Percentiles rank a stretch among this genome's conserved stretches.
These are phyloP conservation scores for Dactylorhiza incarnata DNA, from an alignment of 106 monocot species.

Conservation along the genomic window DNA sequence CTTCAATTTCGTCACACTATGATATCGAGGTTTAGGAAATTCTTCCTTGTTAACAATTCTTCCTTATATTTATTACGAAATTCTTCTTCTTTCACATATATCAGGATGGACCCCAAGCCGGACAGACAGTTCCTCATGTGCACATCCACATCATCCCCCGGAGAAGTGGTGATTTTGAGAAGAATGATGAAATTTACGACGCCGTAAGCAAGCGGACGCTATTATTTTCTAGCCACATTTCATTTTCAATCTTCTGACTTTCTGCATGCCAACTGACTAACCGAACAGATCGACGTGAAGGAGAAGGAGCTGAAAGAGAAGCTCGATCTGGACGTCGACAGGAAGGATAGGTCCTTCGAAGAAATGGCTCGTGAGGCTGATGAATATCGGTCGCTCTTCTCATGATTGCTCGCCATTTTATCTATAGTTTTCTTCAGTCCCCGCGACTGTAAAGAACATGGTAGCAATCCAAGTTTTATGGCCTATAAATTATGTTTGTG, in stretches of 20 bases:
- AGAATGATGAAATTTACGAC: conserved; percentile 95
- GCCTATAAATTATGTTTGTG: neutral
- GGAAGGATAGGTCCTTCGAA: conserved; percentile 59
- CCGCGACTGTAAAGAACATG: neutral
- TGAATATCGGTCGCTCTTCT: conserved; percentile 66
- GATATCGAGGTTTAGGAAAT: too few species aligned
- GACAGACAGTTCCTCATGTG: conserved; percentile 92
- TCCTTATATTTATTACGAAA: neutral
- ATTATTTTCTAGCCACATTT: neutral
- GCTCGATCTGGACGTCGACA: conserved; percentile 72
- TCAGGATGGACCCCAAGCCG: conserved; percentile 92
- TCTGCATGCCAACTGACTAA: neutral
- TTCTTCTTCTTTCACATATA: neutral
- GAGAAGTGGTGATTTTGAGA: conserved; percentile 79
- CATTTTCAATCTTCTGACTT: neutral
- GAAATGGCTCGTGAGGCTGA: conserved; percentile 81
- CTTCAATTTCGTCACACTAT: too few species aligned
- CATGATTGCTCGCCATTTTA: conserved; percentile 6
- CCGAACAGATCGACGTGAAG: conserved; percentile 60
- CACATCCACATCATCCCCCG: conserved; percentile 92
- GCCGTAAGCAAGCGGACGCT: conserved; percentile 39
- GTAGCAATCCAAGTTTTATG: neutral
- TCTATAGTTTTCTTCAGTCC: neutral
- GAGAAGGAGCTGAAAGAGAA: conserved; percentile 72
- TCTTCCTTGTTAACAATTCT: neutral